A percentile compares a stretch with the other conserved stretches of the same genome.
Conservation (phyloP, 1,284 basidiomycete species). For the Cronartium quercuum region DNA sequence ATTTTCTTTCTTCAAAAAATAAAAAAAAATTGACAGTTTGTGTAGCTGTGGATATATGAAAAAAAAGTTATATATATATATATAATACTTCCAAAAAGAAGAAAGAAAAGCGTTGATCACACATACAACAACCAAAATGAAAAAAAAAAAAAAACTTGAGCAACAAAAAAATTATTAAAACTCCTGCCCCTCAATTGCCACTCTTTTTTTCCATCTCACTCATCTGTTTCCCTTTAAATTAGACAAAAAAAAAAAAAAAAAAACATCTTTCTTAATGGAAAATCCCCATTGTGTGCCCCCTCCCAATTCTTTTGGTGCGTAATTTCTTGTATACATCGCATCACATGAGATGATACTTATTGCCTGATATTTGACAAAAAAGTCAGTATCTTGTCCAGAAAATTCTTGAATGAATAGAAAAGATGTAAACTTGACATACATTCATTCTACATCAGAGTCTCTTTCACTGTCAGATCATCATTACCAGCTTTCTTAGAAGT, state of each 20-base stretch:
- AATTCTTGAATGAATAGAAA: background rate
- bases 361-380: background rate
- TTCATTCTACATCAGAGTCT: background rate
- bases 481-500: background rate
- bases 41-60: too few species aligned
- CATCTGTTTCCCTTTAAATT: too few species aligned
- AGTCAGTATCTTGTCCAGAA: background rate
- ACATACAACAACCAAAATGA: conserved; percentile 1
- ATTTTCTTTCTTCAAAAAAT: too few species aligned
- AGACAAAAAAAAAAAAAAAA: background rate
- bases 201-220: background rate
- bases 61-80: too few species aligned
- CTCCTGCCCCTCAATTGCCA: background rate
- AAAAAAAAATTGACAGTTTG: too few species aligned
- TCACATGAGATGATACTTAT: background rate
- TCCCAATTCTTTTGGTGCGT: background rate
- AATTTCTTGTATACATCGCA: background rate
- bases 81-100: too few species aligned
- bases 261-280: background rate
- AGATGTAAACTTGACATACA: background rate
- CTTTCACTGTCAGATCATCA: background rate
- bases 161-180: background rate
- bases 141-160: background rate
- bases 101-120: background rate
- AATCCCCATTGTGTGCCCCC: background rate